Evolutionary conservation across 345 rosid genomes (phyloP).

Genomic region (Boechera divaricarpa): DNA sequence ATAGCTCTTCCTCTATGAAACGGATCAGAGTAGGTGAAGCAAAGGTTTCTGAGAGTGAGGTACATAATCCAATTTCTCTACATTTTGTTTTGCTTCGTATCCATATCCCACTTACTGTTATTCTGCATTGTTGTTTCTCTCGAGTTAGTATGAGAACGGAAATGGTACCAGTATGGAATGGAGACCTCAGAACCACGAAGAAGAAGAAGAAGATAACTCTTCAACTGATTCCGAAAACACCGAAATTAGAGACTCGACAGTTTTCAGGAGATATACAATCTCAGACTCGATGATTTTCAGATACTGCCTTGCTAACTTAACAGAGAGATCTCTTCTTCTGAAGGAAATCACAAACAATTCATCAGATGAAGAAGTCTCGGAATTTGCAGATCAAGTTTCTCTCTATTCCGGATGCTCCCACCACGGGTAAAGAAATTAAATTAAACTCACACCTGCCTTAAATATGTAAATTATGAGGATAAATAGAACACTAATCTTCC

Average conservation of each 20-base stretch:
- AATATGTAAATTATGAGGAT: neutral
- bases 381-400: slow-evolving; percentile 79
- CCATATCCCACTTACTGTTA: slow-evolving; percentile 13
- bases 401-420: slow-evolving; percentile 89
- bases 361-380: slow-evolving; percentile 67
- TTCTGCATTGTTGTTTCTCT: slow-evolving; percentile 25
- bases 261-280: slow-evolving; percentile 52
- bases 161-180: slow-evolving; percentile 45
- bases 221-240: slow-evolving; percentile 67
- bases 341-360: slow-evolving; percentile 75
- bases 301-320: slow-evolving; percentile 79
- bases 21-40: slow-evolving; percentile 63
- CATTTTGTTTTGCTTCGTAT: slow-evolving; percentile 4
- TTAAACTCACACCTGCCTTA: slow-evolving; percentile 13
- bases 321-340: slow-evolving; percentile 74
- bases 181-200: slow-evolving; percentile 45
- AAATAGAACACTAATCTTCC: neutral
- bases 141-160: slow-evolving; percentile 28
- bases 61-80: slow-evolving; percentile 15
- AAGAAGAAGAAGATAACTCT: slow-evolving; percentile 52
- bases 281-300: slow-evolving; percentile 68
- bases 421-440: slow-evolving; percentile 59
- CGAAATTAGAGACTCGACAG: slow-evolving; percentile 51
- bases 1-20: slow-evolving; percentile 50
- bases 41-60: slow-evolving; percentile 49